Percentiles rank a stretch among this genome's conserved stretches.
phyloP scores from a whole-genome alignment of 192 early-diverging fungal genomes.

The Paraglomus occultum region DNA sequence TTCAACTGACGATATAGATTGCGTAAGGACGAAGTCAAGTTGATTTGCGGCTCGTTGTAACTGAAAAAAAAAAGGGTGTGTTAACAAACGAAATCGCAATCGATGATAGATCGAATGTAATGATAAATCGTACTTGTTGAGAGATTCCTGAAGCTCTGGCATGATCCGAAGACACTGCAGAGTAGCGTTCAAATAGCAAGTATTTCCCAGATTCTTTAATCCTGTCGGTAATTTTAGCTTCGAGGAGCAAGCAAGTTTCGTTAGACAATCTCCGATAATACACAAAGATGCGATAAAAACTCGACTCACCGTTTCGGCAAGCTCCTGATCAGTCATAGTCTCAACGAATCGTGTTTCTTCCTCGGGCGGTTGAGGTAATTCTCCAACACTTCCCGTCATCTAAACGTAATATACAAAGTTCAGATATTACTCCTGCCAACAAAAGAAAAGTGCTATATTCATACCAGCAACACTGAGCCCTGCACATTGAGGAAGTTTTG shows the following conservation, averaged over 20 bases:
- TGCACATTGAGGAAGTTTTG: background rate
- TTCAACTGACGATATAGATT: constrained; percentile 72
- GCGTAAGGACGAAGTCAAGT: constrained; percentile 67
- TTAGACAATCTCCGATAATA: background rate
- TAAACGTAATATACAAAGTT: constrained; percentile 13
- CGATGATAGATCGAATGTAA: background rate
- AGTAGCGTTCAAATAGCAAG: constrained; percentile 88
- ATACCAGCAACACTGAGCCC: constrained; percentile 39
- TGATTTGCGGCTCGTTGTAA: constrained; percentile 53
- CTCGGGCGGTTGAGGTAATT: constrained; percentile 81
- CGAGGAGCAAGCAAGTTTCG: background rate
- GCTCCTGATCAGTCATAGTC: constrained; percentile 87
- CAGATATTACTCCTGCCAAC: background rate
- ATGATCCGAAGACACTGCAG: constrained; percentile 91
- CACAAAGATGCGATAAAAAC: background rate
- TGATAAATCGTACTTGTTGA: constrained; percentile 47
- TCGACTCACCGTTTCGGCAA: constrained; percentile 73
- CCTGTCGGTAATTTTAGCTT: constrained; percentile 91
- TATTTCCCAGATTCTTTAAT: constrained; percentile 90
- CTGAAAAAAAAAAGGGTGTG: background rate
- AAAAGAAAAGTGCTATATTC: background rate
- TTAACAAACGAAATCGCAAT: background rate
- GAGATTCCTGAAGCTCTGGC: constrained; percentile 69
- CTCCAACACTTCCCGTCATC: constrained; percentile 98
- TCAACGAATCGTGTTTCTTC: constrained; percentile 79